Evolutionary conservation across 768 basidiomycete species (phyloP), one percentile per base, ranked within the genome.

Genomic region (Tremella yokohamensis): DNA sequence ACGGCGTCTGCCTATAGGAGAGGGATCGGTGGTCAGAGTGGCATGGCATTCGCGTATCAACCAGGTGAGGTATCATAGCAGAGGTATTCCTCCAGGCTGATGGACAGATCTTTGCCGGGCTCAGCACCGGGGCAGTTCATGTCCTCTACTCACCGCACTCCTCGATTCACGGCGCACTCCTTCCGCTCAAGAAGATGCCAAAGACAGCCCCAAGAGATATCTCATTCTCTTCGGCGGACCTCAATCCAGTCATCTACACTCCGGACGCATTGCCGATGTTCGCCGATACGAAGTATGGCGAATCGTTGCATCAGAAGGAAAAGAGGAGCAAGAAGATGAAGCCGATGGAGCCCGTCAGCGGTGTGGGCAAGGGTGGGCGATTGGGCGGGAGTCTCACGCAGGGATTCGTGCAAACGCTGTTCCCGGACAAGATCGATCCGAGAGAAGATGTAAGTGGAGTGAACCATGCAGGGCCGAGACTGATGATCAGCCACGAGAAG

Each of bases 11-110:
- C 54, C 58, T 4, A 68, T 80, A 40, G 77, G 75, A 4, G 69
- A 74, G 40, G 76, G 77, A 16, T 56, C 62, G 22, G 91, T 96
- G 9, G 89, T 99, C 56, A 88, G 86, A 70, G 89, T 97, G 1
- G 78, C 83, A 24, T 99, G 96, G 96, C 96, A 97, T 79, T 84
- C 89, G 6, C 90, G 89, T 78, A 98, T 99, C 81, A 99, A 99
- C 80, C 90, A 96, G 83, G 90, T 88, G 62, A 66, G 85, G 73
- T 24, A 51, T 24, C 48, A 44, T 29, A 40, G 44, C 9, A 8
- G 4, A 50, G 19, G 20, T 6, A 22, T 18, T 4, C 19, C 26
- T 13, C 49, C 4, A 50, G 4, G 49, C 53, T 54, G 53, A 54
- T 37, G 20, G 37, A 2, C 76, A 98, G 88, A 89, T 99, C 69